Evolutionary conservation across 345 rosid genomes (phyloP).

Genomic region (Cardiospermum halicacabum): DNA sequence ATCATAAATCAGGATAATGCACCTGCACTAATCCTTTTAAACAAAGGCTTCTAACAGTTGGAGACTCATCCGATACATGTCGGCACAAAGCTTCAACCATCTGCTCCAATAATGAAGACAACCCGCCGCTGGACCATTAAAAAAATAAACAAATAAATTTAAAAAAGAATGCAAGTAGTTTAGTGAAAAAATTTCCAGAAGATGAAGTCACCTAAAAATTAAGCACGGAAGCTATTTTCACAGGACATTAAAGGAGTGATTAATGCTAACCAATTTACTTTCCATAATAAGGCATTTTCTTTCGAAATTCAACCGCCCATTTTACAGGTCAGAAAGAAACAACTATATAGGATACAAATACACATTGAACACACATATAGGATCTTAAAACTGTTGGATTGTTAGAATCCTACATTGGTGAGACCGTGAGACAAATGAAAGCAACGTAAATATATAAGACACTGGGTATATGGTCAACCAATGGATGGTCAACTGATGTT

Average conservation of each 20-base stretch:
- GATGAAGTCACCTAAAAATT: too few species aligned
- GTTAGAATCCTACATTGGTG: too few species aligned
- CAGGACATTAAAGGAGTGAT: background rate
- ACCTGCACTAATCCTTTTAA: conserved; percentile 94
- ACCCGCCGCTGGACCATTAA: conserved; percentile 60
- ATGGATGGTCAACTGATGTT: too few species aligned
- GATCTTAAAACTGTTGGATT: too few species aligned
- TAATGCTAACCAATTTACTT: background rate
- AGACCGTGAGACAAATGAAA: too few species aligned
- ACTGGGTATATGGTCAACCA: too few species aligned
- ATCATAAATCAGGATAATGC: conserved; percentile 1
- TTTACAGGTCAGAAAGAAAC: background rate
- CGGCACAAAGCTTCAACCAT: conserved; percentile 94
- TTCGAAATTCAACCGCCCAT: background rate
- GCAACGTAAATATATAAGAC: too few species aligned
- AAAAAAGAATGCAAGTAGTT: background rate
- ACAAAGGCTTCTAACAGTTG: conserved; percentile 91
- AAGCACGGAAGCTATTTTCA: background rate
- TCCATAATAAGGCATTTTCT: background rate
- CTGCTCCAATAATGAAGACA: conserved; percentile 70
- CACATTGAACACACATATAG: too few species aligned
- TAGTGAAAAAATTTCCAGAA: background rate
- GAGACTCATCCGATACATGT: conserved; percentile 93
- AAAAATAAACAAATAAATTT: conserved; percentile 6
- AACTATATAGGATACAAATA: background rate